Evolutionary conservation across 805 yeast species (phyloP), one percentile per base, ranked within the genome.

Genomic region (Wickerhamiella hasegawae): DNA sequence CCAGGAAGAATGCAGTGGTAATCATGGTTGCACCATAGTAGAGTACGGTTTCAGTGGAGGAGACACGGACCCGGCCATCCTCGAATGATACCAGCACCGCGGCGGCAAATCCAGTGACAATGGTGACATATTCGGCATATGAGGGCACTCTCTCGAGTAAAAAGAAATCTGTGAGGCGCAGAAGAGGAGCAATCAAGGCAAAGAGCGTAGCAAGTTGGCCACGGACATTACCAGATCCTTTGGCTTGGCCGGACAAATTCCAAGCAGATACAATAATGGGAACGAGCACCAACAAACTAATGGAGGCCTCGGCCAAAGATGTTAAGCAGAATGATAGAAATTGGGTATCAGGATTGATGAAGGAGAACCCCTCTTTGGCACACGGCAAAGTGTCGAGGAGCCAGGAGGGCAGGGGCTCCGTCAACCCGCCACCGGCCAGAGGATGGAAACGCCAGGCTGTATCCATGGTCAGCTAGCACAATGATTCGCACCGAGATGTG

Each of bases 41-140:
- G 9, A 45, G 33, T 6, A 47, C 41, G 5, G 45, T 19, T 25
- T 45, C 49, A 9, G 45, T 25, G 17, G 40, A 31, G 35, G 43
- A 39, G 2, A 48, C 49, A 9, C 30, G 28, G 2, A 47, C 49
- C 5, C 50, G 42, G 30, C 52, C 52, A 27, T 48, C 52, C 36
- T 48, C 47, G 14, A 43, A 38, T 25, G 17, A 25, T 17, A 42
- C 43, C 11, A 43, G 33, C 14, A 32, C 15, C 1, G 45, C 45
- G 0, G 32, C 44, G 6, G 38, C 16, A 4, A 32, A 35, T 1
- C 41, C 42, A 12, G n/a, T n/a, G 3, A 18, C 38, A 4, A 36
- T 19, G 12, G 39, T 31, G 5, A 40, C 16, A 32, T 35, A 33
- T 19, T 44, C 49, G 11, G 28, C 25, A 2, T 31, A 26, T n/a